Base-by-base conservation (phyloP, 345 rosid genomes). In the Corchorus olitorius region DNA sequence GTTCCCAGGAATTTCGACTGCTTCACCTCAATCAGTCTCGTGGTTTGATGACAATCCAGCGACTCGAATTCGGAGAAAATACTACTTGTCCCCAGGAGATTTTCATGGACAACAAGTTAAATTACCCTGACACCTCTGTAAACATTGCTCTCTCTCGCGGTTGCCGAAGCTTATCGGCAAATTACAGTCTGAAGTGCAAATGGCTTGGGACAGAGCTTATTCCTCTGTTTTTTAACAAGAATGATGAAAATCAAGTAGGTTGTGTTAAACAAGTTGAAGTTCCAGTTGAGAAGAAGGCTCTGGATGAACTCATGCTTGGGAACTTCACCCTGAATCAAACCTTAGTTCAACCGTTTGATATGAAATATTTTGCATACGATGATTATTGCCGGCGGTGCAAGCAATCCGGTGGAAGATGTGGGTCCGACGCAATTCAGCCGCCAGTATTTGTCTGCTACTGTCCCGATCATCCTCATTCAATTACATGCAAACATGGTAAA, bases 371-470 rank as follows among this genome's bases (percentile, higher is more conserved):
- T 0, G 9, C 77, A 12, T 14, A 76, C 16, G 14, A 49, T 0
- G 0, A 0, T 0, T 1, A 0, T 6, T 90, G 97, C 75, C 14
- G 3, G 0, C 1, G 0, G 0, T 93, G 94, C 11, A 0, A 6
- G 11, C 8, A 0, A 2, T 82, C 92, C 1, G 4, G 16, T 0
- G 94, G 96, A 33, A 27, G 76, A 12, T 90, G 94, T 68, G 97
- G 93, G 14, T 60, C 84, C 22, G 79, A 83, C 37, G 0, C 11
- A 11, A 19, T 0, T 0, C 12, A 74, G 8, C 16, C 70, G 7
- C 0, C 8, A 3, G 1, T n/a, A 34, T 78, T 63, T 62, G 39
- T 1, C 14, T 50, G 80, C 64, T 14, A 69, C 9, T 48, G 73
- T 46, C 50, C 2, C 3, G 76, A 71, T 37, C 1, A 11, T 17